Percentiles rank a stretch among this genome's conserved stretches.
Evolutionary conservation across 2,329 filamentous ascomycete genomes (phyloP).

Genomic region (Lithohypha guttulata): DNA sequence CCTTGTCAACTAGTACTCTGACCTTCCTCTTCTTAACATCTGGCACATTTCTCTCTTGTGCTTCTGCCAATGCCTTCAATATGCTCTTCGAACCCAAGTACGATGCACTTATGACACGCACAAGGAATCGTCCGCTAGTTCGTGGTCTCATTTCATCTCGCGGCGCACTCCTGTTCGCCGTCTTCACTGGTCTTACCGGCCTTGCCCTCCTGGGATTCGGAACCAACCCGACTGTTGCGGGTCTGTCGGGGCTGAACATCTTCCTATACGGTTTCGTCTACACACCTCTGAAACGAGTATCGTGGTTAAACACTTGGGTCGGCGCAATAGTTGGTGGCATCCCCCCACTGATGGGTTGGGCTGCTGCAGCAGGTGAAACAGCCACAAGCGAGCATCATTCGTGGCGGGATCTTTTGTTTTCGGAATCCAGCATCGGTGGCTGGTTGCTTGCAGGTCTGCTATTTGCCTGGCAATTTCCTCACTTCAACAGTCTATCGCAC

Average conservation of each 20-base stretch:
- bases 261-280: conserved; percentile 83
- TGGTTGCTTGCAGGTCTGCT: conserved; percentile 79
- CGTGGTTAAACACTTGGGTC: conserved; percentile 85
- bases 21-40: conserved; percentile 86
- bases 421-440: conserved; percentile 59
- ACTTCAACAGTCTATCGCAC: conserved; percentile 93
- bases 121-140: conserved; percentile 79
- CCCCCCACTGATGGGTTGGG: conserved; percentile 96
- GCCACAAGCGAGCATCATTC: conserved; percentile 60
- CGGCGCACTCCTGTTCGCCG: conserved; percentile 66
- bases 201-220: conserved; percentile 69
- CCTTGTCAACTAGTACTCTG: conserved; percentile 64
- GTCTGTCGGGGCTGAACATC: conserved; percentile 76
- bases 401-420: conserved; percentile 68
- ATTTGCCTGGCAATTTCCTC: conserved; percentile 95
- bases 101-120: conserved; percentile 89
- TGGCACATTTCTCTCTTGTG: conserved; percentile 79
- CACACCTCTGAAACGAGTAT: conserved; percentile 81
- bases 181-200: conserved; percentile 59
- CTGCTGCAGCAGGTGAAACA: conserved; percentile 80
- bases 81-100: conserved; percentile 91
- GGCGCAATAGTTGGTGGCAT: conserved; percentile 88
- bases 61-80: conserved; percentile 86
- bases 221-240: conserved; percentile 86
- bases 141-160: conserved; percentile 63